A percentile compares a stretch with the other conserved stretches of the same genome.
These are phyloP conservation scores for Scleroderma citrinum DNA, from an alignment of 768 basidiomycete genomes.

Conservation along the genomic window DNA sequence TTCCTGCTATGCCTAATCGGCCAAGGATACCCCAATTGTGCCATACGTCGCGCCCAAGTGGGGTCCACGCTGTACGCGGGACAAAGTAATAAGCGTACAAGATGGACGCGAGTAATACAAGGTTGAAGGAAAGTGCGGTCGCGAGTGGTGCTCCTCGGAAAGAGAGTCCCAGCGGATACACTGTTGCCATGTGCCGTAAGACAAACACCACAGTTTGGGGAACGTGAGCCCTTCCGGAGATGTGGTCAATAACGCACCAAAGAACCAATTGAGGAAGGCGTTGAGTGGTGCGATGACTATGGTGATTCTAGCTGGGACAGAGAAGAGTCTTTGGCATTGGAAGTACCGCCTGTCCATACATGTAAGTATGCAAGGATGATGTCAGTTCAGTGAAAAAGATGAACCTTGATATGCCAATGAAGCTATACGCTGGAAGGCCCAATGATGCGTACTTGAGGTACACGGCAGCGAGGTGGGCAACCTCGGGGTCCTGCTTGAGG, in stretches of 20 bases:
- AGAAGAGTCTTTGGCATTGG: slow-evolving; percentile 82
- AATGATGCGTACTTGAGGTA: slow-evolving; percentile 74
- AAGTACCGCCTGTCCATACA: slow-evolving; percentile 40
- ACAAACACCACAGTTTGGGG: too few relatives aligned
- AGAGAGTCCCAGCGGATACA: slow-evolving; percentile 63
- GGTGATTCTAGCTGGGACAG: slow-evolving; percentile 82
- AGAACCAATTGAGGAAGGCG: slow-evolving; percentile 70
- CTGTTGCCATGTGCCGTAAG: slow-evolving; percentile 5
- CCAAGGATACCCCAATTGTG: slow-evolving; percentile 63
- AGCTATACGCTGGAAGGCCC: slow-evolving; percentile 71
- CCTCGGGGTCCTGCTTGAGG: slow-evolving; percentile 37
- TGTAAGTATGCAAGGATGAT: neutral
- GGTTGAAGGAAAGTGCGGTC: slow-evolving; percentile 82
- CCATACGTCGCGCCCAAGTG: slow-evolving; percentile 58
- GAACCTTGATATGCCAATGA: slow-evolving; percentile 51
- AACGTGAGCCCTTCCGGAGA: neutral
- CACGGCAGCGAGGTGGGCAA: slow-evolving; percentile 54
- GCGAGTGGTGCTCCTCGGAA: slow-evolving; percentile 92
- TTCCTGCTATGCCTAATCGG: slow-evolving; percentile 76
- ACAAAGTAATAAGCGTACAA: slow-evolving; percentile 57
- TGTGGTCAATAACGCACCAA: slow-evolving; percentile 47
- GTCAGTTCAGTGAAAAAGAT: neutral
- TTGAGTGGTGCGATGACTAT: slow-evolving; percentile 83
- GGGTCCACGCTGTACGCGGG: slow-evolving; percentile 77
- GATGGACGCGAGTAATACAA: slow-evolving; percentile 59